phyloP scores from a whole-genome alignment of 306 rosid genomes.

The Rosa chinensis region DNA sequence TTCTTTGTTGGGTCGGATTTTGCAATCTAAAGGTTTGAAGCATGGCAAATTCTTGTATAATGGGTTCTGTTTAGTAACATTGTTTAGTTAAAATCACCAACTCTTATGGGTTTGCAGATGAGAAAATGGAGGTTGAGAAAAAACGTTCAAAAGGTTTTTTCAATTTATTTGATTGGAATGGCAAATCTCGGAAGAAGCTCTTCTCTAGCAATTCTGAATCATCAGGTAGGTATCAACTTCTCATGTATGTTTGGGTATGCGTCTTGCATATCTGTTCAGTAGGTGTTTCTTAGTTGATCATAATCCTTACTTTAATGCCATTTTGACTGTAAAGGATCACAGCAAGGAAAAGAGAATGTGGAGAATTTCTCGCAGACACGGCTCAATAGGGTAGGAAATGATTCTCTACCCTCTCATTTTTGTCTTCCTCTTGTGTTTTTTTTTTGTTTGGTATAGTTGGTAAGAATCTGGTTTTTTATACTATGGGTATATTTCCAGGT shows the following conservation, averaged over 20 bases:
- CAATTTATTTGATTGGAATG: conserved; percentile 90
- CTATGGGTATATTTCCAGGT: conserved; percentile 43
- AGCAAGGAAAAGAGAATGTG: conserved; percentile 60
- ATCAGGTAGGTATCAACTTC: conserved; percentile 44
- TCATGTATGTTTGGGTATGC: not conserved
- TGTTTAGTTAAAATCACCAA: not conserved
- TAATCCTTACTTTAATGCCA: conserved; percentile 18
- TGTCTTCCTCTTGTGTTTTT: not conserved
- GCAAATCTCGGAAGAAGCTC: conserved; percentile 84
- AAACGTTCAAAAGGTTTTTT: conserved; percentile 83
- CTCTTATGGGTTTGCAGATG: conserved; percentile 24
- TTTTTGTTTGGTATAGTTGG: not conserved
- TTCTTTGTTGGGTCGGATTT: not conserved
- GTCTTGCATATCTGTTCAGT: not conserved
- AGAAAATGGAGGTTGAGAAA: conserved; percentile 70
- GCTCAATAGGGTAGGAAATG: conserved; percentile 49
- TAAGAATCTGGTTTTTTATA: not conserved
- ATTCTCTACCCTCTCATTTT: conserved; percentile 6
- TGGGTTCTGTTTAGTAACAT: conserved; percentile 8
- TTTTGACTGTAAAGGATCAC: conserved; percentile 45
- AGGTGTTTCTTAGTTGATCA: conserved; percentile 15
- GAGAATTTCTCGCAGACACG: conserved; percentile 45
- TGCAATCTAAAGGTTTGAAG: not conserved
- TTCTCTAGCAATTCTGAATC: conserved; percentile 38
- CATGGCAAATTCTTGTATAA: not conserved